Conservation (phyloP, 441 rosid species). For the Gossypium aridum region DNA sequence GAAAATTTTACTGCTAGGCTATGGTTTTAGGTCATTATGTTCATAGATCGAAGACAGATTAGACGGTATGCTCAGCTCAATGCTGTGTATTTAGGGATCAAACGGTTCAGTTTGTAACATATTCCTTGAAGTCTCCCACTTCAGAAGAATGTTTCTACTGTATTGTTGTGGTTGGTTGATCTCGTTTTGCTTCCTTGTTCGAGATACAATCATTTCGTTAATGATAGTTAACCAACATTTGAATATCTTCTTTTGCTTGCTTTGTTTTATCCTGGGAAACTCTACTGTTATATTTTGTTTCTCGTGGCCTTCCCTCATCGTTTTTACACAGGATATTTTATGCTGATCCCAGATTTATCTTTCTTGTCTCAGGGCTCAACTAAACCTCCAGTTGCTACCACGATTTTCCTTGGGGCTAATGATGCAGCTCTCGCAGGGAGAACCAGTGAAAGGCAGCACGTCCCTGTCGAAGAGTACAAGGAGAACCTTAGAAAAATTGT, state of each 20-base stretch:
- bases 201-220: neutral
- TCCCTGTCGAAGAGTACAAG: conserved; percentile 70
- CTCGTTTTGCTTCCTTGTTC: neutral
- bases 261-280: neutral
- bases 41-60: neutral
- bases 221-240: neutral
- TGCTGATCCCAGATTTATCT: neutral
- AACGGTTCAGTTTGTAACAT: neutral
- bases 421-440: conserved; percentile 86
- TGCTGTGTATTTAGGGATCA: neutral
- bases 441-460: conserved; percentile 63
- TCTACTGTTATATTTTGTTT: neutral
- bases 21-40: neutral
- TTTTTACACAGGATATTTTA: neutral
- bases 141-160: neutral
- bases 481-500: conserved; percentile 62
- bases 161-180: neutral
- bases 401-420: conserved; percentile 90
- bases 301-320: neutral
- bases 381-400: conserved; percentile 60
- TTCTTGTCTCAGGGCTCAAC: conserved; percentile 31
- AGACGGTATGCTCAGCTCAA: neutral
- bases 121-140: neutral
- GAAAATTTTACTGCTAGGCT: neutral
- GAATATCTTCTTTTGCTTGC: neutral